These are phyloP conservation scores for Aspergillus kassunensis DNA, from an alignment of 495 filamentous ascomycete species.

Conservation along the genomic window DNA sequence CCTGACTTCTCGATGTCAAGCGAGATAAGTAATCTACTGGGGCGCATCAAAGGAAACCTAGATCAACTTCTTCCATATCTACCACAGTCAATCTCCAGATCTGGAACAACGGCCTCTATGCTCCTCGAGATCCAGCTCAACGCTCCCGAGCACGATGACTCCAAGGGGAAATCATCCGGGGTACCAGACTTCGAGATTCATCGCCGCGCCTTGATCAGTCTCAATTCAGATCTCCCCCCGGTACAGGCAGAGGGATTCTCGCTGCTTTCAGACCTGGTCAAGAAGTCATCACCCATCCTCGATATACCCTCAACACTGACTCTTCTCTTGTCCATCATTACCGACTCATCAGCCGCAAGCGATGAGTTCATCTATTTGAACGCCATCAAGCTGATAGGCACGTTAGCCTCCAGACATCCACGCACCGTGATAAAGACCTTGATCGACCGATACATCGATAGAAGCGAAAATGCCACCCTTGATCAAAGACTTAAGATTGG, in stretches of 20 bases:
- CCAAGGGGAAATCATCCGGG: constrained; percentile 36
- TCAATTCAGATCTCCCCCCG: constrained; percentile 71
- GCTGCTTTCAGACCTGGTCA: constrained; percentile 61
- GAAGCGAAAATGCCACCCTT: constrained; percentile 50
- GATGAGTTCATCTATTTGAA: constrained; percentile 76
- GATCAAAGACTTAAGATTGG: constrained; percentile 70
- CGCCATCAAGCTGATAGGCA: constrained; percentile 62
- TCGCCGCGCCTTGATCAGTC: constrained; percentile 65
- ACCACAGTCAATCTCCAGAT: constrained; percentile 31
- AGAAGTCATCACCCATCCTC: constrained; percentile 57
- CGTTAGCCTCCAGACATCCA: constrained; percentile 62
- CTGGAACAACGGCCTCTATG: constrained; percentile 51
- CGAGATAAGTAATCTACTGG: constrained; percentile 41
- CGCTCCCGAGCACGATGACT: constrained; percentile 48
- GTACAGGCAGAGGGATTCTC: constrained; percentile 76
- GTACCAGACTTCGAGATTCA: constrained; percentile 67
- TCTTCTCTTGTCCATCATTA: constrained; percentile 62
- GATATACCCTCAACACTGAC: constrained; percentile 66
- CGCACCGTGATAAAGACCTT: constrained; percentile 61
- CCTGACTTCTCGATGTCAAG: constrained; percentile 53
- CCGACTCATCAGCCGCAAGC: constrained; percentile 44
- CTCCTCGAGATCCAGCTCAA: constrained; percentile 54
- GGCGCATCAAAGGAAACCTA: constrained; percentile 47
- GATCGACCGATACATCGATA: constrained; percentile 66
- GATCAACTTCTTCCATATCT: constrained; percentile 42